phyloP scores from a whole-genome alignment of 1,284 basidiomycete genomes.

The Cronartium quercuum region DNA sequence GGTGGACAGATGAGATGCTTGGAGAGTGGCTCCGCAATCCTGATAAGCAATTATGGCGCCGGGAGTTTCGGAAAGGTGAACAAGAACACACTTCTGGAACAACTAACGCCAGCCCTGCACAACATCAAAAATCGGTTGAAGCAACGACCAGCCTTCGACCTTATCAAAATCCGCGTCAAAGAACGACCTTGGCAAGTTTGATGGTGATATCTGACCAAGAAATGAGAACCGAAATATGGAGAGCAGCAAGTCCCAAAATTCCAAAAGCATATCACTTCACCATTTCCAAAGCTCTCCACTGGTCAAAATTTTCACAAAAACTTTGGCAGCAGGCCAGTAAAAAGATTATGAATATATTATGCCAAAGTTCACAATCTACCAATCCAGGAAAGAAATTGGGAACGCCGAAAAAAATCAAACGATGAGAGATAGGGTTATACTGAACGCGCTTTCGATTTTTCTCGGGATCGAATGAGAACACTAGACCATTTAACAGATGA shows the following conservation, averaged over 20 bases:
- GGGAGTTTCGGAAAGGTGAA: background rate
- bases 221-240: background rate
- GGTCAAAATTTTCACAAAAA: too few relatives aligned
- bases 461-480: too few relatives aligned
- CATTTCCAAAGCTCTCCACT: too few relatives aligned
- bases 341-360: too few relatives aligned
- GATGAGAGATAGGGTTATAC: too few relatives aligned
- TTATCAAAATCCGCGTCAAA: background rate
- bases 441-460: too few relatives aligned
- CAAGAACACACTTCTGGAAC: background rate
- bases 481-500: too few relatives aligned
- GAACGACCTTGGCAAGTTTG: background rate
- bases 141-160: background rate
- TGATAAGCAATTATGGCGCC: background rate
- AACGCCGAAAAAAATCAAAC: too few relatives aligned
- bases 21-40: background rate
- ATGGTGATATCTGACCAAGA: background rate
- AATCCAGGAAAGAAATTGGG: too few relatives aligned
- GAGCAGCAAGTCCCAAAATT: background rate
- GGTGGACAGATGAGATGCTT: conserved; percentile 1
- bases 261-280: background rate
- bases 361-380: too few relatives aligned
- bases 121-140: background rate
- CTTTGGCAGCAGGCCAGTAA: too few relatives aligned
- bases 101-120: background rate